Evolutionary conservation across 2,329 filamentous ascomycete genomes (phyloP), one percentile per base, ranked within the genome.

Genomic region (Biscogniauxia marginata): DNA sequence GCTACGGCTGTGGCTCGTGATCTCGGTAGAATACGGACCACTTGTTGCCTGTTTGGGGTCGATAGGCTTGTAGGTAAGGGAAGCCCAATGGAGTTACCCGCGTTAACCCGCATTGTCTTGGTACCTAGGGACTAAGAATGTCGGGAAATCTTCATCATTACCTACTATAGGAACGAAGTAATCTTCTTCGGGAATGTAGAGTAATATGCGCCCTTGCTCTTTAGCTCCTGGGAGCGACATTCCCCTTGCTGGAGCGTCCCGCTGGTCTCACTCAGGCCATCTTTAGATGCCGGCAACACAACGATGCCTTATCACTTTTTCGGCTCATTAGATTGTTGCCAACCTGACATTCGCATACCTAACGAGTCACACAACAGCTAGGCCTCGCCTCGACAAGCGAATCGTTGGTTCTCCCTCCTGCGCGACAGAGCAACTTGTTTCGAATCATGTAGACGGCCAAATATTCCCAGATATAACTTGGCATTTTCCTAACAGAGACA

Each of bases 321-420:
- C 30, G 30, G 30, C 30, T 39, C 30, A 39, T 39, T 39, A 39
- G 30, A 39, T 39, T 59, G 55, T 49, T 52, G 56, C 54, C 49
- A 56, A 50, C 60, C 58, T 61, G 39, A 30, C 49, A 57, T 61
- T 61, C 58, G 57, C 59, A 52, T 52, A 54, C 30, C 30, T 49
- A 56, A 50, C 46, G 18, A 19, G 65, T 68, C 52, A 46, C 60
- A 68, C 63, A 49, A 44, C 64, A 66, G 62, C 43, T 44, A 57
- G 23, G 55, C 52, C 55, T 67, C 63, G 62, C 60, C 64, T 67
- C 58, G 57, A 58, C 50, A 54, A 55, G 55, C 47, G 54, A 64
- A 61, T 62, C 25, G 61, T 66, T 62, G 61, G 65, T 49, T 43
- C 43, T 18, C 46, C 22, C 44, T 54, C 44, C 47, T 46, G 43